Conservation (phyloP, 2,329 filamentous ascomycete species). For the Aspergillus pseudoviridinutans region DNA sequence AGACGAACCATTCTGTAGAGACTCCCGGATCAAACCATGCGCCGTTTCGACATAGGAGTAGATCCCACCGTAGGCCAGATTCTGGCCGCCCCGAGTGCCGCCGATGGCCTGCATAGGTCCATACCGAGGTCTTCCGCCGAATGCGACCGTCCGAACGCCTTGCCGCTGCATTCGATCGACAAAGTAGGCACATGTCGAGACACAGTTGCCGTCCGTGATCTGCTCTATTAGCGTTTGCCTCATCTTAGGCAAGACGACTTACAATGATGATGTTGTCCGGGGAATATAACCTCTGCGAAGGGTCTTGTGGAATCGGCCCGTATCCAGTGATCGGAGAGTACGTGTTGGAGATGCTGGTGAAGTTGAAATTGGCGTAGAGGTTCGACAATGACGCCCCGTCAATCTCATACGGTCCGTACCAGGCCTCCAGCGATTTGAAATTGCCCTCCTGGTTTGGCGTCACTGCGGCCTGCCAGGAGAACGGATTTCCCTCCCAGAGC, state of each 20-base stretch:
- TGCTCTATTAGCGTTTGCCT: slow-evolving; percentile 11
- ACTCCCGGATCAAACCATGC: slow-evolving; percentile 12
- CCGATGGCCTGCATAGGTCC: slow-evolving; percentile 60
- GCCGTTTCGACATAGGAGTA: slow-evolving; percentile 18
- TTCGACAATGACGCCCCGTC: slow-evolving; percentile 18
- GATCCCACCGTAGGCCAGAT: slow-evolving; percentile 26
- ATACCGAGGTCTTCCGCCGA: slow-evolving; percentile 56
- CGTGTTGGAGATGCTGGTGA: slow-evolving; percentile 16
- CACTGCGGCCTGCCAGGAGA: slow-evolving; percentile 13
- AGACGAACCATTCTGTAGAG: slow-evolving; percentile 11
- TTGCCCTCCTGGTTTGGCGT: slow-evolving; percentile 25
- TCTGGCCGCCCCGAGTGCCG: slow-evolving; percentile 56
- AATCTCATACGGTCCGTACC: slow-evolving; percentile 37
- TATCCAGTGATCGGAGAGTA: slow-evolving; percentile 24
- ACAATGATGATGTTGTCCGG: slow-evolving; percentile 33
- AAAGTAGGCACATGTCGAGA: slow-evolving; percentile 59
- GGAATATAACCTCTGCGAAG: slow-evolving; percentile 21
- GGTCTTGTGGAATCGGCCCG: slow-evolving; percentile 16
- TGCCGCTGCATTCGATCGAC: slow-evolving; percentile 52
- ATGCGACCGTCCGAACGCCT: slow-evolving; percentile 53
- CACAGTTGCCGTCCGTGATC: slow-evolving; percentile 55
- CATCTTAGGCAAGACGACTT: neutral
- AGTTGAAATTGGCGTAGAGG: slow-evolving; percentile 25
- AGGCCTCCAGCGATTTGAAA: slow-evolving; percentile 42
- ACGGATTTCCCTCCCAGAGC: neutral